Base-by-base conservation (phyloP, 208 protist genomes). In the Wallacemonas collosoma region DNA sequence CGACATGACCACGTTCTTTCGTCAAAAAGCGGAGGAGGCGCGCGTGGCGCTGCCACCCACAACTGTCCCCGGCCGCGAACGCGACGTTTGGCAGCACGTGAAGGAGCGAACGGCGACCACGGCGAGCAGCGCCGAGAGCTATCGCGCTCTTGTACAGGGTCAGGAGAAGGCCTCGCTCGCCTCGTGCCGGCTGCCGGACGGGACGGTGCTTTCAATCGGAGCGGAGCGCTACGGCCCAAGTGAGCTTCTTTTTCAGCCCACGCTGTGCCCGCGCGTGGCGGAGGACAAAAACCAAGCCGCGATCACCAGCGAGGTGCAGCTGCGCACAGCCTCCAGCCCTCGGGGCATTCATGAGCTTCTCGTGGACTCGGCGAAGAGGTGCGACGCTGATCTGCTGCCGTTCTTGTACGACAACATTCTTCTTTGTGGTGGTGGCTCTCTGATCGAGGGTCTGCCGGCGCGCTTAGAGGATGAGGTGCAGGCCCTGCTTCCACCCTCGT, bases 371-470 rank as follows among this genome's bases (percentile, higher is more conserved):
- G 79, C 93, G 44, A 62, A 72, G 40, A 83, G 90, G 60, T 97
- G 94, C 71, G 94, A 97, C 65, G 56, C 66, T 7, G 94, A 97
- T 61, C 56, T 97, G n/a, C 39, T 72, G 15, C 53, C 85, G 36
- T 69, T 75, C 9, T 79, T 99, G 1, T 98, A 91, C 63, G 74
- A 75, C 26, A 96, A 98, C 69, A 85, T 99, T 56, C 85, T 99
- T 15, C 72, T 99, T 2, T 98, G 95, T 26, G 98, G 98, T 44
- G 98, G 98, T 5, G 82, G 80, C 7, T 97, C 96, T 62, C 80
- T 96, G 26, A 72, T 95, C 41, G 75, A 69, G 2, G 86, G 87
- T 4, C 67, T 98, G 17, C 75, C 88, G 40, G 71, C 82, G 35
- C 90, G 94, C 1, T 11, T 97, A 1, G 81, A 89, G 71, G 51